These are phyloP conservation scores for Cyamopsis tetragonoloba DNA, from an alignment of 306 rosid genomes.

Conservation along the genomic window DNA sequence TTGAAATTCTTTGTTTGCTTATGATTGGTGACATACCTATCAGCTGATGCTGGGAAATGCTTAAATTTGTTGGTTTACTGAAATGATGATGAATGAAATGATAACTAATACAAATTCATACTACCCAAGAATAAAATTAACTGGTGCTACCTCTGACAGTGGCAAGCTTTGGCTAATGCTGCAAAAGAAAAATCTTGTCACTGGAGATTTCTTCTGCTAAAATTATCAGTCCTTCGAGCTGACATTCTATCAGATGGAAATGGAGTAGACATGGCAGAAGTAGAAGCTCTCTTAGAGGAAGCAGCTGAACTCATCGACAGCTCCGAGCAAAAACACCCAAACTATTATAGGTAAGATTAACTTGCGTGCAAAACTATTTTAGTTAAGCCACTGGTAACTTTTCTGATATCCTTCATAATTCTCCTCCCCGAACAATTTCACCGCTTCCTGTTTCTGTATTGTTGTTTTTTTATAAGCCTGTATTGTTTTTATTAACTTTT, in stretches of 20 bases:
- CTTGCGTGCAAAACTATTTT: neutral
- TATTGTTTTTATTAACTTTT: neutral
- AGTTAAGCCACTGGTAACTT: neutral
- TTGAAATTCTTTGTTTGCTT: slow-evolving; percentile 14
- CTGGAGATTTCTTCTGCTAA: slow-evolving; percentile 89
- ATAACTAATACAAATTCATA: slow-evolving; percentile 7
- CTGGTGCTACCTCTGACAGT: slow-evolving; percentile 44
- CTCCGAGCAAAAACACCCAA: slow-evolving; percentile 72
- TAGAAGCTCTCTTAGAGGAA: slow-evolving; percentile 84
- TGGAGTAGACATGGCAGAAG: slow-evolving; percentile 70
- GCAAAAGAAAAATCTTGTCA: slow-evolving; percentile 78
- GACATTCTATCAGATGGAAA: slow-evolving; percentile 64
- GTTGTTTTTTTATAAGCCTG: no score
- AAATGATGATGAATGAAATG: neutral
- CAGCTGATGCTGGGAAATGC: neutral
- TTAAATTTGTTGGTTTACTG: neutral
- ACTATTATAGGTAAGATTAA: slow-evolving; percentile 65
- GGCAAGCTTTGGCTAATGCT: slow-evolving; percentile 87
- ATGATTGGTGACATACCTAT: neutral
- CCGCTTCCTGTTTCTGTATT: neutral
- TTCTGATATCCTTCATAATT: neutral
- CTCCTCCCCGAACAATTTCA: neutral
- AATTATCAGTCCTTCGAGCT: slow-evolving; percentile 72
- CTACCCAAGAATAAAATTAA: slow-evolving; percentile 1
- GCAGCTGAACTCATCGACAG: slow-evolving; percentile 87